These are phyloP conservation scores for Xylaria bambusicola DNA, from an alignment of 495 filamentous ascomycete species.

Conservation along the genomic window DNA sequence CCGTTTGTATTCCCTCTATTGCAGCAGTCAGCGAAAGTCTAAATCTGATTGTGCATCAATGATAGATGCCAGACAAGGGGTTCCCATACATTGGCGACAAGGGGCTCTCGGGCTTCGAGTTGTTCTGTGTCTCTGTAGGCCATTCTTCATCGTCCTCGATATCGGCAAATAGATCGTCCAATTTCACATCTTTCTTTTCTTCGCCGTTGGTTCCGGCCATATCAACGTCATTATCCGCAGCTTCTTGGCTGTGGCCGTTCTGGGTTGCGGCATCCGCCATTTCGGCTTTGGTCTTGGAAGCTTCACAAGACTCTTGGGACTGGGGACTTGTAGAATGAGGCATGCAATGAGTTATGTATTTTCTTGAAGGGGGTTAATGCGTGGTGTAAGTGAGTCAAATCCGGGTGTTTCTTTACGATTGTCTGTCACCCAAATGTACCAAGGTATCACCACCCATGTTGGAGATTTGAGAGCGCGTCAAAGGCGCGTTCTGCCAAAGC, in stretches of 20 bases:
- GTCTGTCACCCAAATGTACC: neutral
- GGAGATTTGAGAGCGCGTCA: slow-evolving; percentile 4
- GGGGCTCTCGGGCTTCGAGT: slow-evolving; percentile 38
- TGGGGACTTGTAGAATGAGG: neutral
- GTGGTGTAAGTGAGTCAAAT: neutral
- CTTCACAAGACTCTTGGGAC: neutral
- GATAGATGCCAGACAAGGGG: neutral
- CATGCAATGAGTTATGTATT: neutral
- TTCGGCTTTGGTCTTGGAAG: neutral
- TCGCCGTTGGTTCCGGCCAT: slow-evolving; percentile 20
- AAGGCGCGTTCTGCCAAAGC: slow-evolving; percentile 13
- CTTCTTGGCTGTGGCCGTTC: slow-evolving; percentile 10
- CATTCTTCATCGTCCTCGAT: slow-evolving; percentile 80
- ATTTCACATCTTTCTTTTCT: slow-evolving; percentile 56
- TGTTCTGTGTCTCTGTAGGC: too few relatives aligned
- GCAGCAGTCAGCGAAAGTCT: slow-evolving; percentile 9
- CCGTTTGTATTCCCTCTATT: slow-evolving; percentile 22
- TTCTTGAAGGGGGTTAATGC: neutral
- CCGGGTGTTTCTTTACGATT: neutral
- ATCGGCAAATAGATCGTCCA: slow-evolving; percentile 81
- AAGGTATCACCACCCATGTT: too few relatives aligned
- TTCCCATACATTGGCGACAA: slow-evolving; percentile 37
- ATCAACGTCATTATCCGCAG: slow-evolving; percentile 6
- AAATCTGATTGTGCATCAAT: neutral
- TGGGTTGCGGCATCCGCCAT: slow-evolving; percentile 5